phyloP scores from a whole-genome alignment of 2,329 filamentous ascomycete species.

The Pseudocercospora ulei region DNA sequence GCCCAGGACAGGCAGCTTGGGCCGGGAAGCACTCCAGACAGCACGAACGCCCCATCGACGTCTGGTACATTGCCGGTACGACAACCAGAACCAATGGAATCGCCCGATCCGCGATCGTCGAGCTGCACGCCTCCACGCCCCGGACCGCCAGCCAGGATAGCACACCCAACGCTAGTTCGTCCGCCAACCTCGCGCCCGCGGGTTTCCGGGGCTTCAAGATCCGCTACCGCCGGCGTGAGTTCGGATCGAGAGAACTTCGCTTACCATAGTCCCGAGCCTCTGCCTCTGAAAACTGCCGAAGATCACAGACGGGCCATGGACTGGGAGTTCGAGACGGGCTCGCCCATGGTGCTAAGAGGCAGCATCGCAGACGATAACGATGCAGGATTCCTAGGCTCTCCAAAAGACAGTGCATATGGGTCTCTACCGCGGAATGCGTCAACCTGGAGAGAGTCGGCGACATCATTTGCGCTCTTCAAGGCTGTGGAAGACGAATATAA shows the following conservation, averaged over 20 bases:
- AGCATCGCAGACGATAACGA: conserved; percentile 17
- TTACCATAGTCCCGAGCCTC: conserved; percentile 15
- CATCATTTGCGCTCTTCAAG: conserved; percentile 23
- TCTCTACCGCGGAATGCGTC: conserved; percentile 12
- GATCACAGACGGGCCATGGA: conserved; percentile 16
- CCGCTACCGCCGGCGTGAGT: conserved; percentile 5
- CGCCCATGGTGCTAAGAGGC: conserved; percentile 16
- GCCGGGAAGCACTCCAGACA: conserved; percentile 14
- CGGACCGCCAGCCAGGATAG: no score
- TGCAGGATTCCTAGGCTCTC: conserved; percentile 11
- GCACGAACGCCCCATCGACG: conserved; percentile 14
- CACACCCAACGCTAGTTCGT: no score
- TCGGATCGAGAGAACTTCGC: conserved; percentile 22
- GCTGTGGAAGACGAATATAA: conserved; percentile 18
- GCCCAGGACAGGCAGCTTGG: conserved; percentile 16
- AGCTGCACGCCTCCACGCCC: conserved; percentile 15
- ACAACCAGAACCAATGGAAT: conserved; percentile 8
- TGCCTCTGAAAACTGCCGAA: conserved; percentile 4
- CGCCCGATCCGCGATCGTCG: conserved; percentile 14
- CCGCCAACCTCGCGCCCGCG: conserved; percentile 6
- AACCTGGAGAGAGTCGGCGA: conserved; percentile 25
- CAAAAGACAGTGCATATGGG: conserved; percentile 21
- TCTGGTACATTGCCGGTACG: not conserved
- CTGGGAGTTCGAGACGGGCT: conserved; percentile 24
- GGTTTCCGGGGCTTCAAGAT: conserved; percentile 1